Base-by-base conservation (phyloP, 73 alveolate species). In the Effrenium voratum region DNA sequence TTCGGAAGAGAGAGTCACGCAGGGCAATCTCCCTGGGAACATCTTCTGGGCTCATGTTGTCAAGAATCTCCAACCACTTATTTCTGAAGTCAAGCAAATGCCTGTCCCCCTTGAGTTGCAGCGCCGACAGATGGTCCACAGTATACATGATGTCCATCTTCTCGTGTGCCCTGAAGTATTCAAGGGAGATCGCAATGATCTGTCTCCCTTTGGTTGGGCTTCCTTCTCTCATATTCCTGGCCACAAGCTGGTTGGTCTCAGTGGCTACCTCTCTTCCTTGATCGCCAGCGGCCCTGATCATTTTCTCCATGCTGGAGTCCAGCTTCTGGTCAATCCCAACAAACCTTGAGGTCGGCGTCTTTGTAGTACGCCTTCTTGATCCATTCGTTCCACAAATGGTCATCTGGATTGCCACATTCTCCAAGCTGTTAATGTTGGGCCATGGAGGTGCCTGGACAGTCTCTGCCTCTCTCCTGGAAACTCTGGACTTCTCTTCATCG, bases 401-500 rank as follows among this genome's bases (percentile, higher is more conserved):
- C 26, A n/a, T n/a, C 47, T 40, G 22, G 5, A 15, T 44, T 40
- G 30, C 88, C 88, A 77, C 24, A 43, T 24, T 15, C n/a, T 24
- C 88, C 40, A 77, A 45, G 38, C 24, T 28, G 0, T 77, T 32
- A 24, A 15, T 12, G 43, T 77, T 77, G 0, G 88, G 88, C 40
- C 34, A 77, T 13, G 84, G 55, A 2, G 50, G 8, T 3, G 41
- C 6, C 49, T 2, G 1, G 52, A 73, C 52, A 5, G 38, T 77
- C 59, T 77, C 88, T 32, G 88, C 63, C 22, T 45, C 63, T 77
- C 41, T 77, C 43, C 88, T 3, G 60, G 66, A 77, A 12, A 72
- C 30, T 26, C 30, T 72, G 3, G 83, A 49, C 1, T 36, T 36
- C n/a, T 30, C 41, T 2, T 19, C 6, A 0, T 12, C 41, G 44